Evolutionary conservation across 2,329 filamentous ascomycete species (phyloP).

Genomic region (Capronia epimyces): DNA sequence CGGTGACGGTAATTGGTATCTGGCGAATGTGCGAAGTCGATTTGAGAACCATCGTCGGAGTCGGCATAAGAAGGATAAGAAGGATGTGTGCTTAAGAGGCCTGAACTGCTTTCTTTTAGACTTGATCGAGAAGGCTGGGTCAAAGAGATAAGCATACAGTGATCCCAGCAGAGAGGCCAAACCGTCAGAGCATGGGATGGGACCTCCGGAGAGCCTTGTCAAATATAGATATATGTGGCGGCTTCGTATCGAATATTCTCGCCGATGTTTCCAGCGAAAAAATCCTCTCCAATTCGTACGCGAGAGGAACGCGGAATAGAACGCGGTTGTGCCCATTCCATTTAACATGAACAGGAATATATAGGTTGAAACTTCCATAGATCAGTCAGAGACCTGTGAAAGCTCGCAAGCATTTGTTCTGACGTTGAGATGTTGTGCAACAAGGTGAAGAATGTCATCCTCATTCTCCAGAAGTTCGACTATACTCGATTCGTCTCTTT

Average conservation of each 20-base stretch:
- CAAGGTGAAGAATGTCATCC: slow-evolving; percentile 1
- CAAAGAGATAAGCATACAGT: slow-evolving; percentile 24
- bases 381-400: slow-evolving; percentile 34
- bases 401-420: not conserved
- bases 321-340: slow-evolving; percentile 42
- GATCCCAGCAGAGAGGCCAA: slow-evolving; percentile 26
- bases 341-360: slow-evolving; percentile 34
- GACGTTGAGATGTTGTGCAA: slow-evolving; percentile 5
- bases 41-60: not conserved
- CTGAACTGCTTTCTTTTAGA: slow-evolving; percentile 1
- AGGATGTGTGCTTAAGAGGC: not conserved
- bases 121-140: not conserved
- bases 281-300: slow-evolving; percentile 3
- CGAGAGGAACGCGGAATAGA: slow-evolving; percentile 1
- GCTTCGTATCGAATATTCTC: slow-evolving; percentile 29
- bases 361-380: slow-evolving; percentile 17
- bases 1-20: not conserved
- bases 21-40: not conserved
- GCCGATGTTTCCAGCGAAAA: not conserved
- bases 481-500: slow-evolving; percentile 5
- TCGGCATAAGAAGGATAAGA: not conserved
- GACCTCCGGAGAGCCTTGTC: slow-evolving; percentile 36
- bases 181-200: slow-evolving; percentile 34
- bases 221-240: slow-evolving; percentile 39
- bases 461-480: slow-evolving; percentile 1